These are phyloP conservation scores for Sporothrix curviconia DNA, from an alignment of 2,329 filamentous ascomycete genomes.

Conservation along the genomic window DNA sequence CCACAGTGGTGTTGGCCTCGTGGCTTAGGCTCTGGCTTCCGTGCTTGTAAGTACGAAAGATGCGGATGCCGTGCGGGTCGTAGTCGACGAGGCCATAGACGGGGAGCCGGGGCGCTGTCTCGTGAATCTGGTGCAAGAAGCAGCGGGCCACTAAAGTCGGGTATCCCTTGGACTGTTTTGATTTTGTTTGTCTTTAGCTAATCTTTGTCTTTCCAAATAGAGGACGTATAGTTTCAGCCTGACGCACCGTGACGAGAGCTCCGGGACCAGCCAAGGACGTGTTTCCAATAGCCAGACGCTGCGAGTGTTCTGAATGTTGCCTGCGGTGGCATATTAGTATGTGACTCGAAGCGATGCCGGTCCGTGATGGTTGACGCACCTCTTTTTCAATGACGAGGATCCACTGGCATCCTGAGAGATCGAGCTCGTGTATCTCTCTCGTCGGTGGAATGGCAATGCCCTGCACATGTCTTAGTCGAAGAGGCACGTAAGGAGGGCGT, in stretches of 20 bases:
- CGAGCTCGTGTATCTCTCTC: conserved; percentile 41
- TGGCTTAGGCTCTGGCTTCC: conserved; percentile 59
- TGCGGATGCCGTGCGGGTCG: conserved; percentile 69
- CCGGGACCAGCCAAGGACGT: conserved; percentile 46
- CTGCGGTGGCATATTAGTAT: no score
- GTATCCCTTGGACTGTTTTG: conserved; percentile 70
- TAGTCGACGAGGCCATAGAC: conserved; percentile 64
- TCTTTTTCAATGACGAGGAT: conserved; percentile 76
- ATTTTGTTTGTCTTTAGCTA: no score
- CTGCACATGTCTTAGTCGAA: conserved; percentile 29
- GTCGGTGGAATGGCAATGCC: conserved; percentile 55
- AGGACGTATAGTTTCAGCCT: no score
- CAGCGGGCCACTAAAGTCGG: conserved; percentile 65
- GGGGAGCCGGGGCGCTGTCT: conserved; percentile 41
- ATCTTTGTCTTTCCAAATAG: no score
- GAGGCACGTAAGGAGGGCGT: neutral
- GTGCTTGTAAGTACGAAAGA: conserved; percentile 66
- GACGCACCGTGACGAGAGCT: conserved; percentile 58
- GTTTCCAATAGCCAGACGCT: conserved; percentile 48
- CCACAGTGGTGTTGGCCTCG: conserved; percentile 46
- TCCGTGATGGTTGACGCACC: no score
- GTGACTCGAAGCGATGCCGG: no score
- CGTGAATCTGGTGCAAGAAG: conserved; percentile 52
- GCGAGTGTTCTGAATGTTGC: conserved; percentile 68
- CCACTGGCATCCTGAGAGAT: conserved; percentile 50